These are phyloP conservation scores for Monosiga brevicollis DNA, from an alignment of 78 protist genomes.

Conservation along the genomic window DNA sequence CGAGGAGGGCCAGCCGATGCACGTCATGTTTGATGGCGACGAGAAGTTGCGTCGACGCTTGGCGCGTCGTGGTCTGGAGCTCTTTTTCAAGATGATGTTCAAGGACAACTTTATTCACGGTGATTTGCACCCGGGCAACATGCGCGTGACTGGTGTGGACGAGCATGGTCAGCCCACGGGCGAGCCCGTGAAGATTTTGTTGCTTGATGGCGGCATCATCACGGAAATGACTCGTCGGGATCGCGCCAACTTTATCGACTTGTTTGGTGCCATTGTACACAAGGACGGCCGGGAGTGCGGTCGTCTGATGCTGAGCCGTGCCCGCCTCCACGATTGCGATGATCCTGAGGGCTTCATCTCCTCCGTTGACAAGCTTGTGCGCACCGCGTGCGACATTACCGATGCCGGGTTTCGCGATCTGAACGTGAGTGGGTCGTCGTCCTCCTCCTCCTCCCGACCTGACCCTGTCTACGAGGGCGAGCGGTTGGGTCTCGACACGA, in stretches of 20 bases:
- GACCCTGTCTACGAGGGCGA: too few relatives aligned
- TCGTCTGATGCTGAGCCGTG: conserved; percentile 3
- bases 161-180: neutral
- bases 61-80: conserved; percentile 17
- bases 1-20: conserved; percentile 7
- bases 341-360: conserved; percentile 29
- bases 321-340: neutral
- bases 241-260: conserved; percentile 7
- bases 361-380: neutral
- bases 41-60: neutral
- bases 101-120: conserved; percentile 27
- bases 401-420: too few relatives aligned
- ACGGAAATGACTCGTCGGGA: neutral
- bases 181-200: neutral
- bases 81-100: conserved; percentile 21
- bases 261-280: conserved; percentile 4
- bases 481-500: too few relatives aligned
- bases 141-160: neutral
- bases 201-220: conserved; percentile 22
- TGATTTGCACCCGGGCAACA: conserved; percentile 42
- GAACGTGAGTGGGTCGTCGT: too few relatives aligned
- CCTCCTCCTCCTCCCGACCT: too few relatives aligned
- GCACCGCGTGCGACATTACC: neutral
- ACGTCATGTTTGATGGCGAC: neutral
- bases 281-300: conserved; percentile 10